A percentile compares a stretch with the other conserved stretches of the same genome.
phyloP scores from a whole-genome alignment of 371 early-diverging fungal species.

The Sporodiniella umbellata region DNA sequence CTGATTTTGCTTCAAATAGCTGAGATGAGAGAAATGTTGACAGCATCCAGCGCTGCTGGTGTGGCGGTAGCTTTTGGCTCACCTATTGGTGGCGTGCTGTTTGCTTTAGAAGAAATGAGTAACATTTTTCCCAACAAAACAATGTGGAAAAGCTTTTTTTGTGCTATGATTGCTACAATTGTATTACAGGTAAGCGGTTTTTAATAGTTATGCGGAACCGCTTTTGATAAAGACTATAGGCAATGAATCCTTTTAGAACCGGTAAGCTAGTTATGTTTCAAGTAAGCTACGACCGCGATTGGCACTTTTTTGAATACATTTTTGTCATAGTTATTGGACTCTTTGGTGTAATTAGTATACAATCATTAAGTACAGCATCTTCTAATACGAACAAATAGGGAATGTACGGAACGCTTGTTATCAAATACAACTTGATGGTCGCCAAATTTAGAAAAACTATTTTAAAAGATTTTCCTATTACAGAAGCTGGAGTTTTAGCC shows the following conservation, averaged over 20 bases:
- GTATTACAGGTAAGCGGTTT: conserved; percentile 66
- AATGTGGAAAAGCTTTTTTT: conserved; percentile 93
- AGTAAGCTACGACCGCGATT: conserved; percentile 87
- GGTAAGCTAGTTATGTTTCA: conserved; percentile 95
- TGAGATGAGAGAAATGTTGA: conserved; percentile 87
- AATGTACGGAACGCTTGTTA: conserved; percentile 84
- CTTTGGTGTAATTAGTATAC: conserved; percentile 66
- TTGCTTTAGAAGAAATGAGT: conserved; percentile 96
- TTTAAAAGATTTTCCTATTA: conserved; percentile 61
- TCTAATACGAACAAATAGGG: conserved; percentile 51
- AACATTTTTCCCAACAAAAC: conserved; percentile 93
- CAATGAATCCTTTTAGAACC: conserved; percentile 90
- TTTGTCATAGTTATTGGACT: conserved; percentile 87
- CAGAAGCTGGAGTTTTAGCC: conserved; percentile 74
- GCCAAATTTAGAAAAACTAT: conserved; percentile 67
- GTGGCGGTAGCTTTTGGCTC: conserved; percentile 95
- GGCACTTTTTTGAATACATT: conserved; percentile 84
- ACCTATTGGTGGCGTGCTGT: conserved; percentile 90
- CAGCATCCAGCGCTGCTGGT: conserved; percentile 93
- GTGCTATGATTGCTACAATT: conserved; percentile 89
- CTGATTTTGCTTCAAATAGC: too few species aligned
- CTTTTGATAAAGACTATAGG: conserved; percentile 21
- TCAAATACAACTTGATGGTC: conserved; percentile 71
- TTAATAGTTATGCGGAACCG: background rate
- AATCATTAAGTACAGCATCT: background rate